A percentile compares a stretch with the other conserved stretches of the same genome.
These are phyloP conservation scores for Melampsora americana DNA, from an alignment of 1,284 basidiomycete genomes.

Conservation along the genomic window DNA sequence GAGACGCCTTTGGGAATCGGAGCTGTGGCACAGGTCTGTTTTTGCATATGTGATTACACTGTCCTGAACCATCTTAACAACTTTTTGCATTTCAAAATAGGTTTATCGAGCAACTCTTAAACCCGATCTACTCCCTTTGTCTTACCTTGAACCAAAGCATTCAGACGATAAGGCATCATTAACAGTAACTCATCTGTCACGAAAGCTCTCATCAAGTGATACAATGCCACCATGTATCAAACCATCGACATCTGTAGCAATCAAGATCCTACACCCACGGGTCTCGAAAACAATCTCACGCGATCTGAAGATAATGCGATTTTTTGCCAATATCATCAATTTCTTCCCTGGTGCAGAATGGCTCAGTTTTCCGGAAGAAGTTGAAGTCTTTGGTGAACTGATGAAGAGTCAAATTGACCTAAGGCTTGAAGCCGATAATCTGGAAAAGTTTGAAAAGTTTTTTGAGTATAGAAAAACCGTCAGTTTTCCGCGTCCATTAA, in stretches of 20 bases:
- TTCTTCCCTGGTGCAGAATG: slow-evolving; percentile 89
- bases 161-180: slow-evolving; percentile 51
- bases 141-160: slow-evolving; percentile 69
- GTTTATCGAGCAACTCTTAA: slow-evolving; percentile 83
- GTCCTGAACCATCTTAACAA: background rate
- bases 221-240: slow-evolving; percentile 62
- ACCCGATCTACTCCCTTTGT: slow-evolving; percentile 73
- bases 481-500: slow-evolving; percentile 83
- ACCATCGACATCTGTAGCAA: slow-evolving; percentile 79
- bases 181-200: slow-evolving; percentile 46
- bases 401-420: slow-evolving; percentile 94
- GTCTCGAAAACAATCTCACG: slow-evolving; percentile 76
- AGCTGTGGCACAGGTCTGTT: slow-evolving; percentile 84
- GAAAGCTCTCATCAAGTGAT: slow-evolving; percentile 59
- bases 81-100: slow-evolving; percentile 54
- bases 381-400: slow-evolving; percentile 90
- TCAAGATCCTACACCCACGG: slow-evolving; percentile 90
- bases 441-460: slow-evolving; percentile 79
- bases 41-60: background rate
- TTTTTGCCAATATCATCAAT: slow-evolving; percentile 79
- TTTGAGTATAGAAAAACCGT: slow-evolving; percentile 73
- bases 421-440: slow-evolving; percentile 82
- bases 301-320: slow-evolving; percentile 88
- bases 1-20: slow-evolving; percentile 88
- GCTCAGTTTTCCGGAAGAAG: slow-evolving; percentile 94